These are phyloP conservation scores for Panicum miliaceum DNA, from an alignment of 176 grass and related monocot species.

Conservation along the genomic window DNA sequence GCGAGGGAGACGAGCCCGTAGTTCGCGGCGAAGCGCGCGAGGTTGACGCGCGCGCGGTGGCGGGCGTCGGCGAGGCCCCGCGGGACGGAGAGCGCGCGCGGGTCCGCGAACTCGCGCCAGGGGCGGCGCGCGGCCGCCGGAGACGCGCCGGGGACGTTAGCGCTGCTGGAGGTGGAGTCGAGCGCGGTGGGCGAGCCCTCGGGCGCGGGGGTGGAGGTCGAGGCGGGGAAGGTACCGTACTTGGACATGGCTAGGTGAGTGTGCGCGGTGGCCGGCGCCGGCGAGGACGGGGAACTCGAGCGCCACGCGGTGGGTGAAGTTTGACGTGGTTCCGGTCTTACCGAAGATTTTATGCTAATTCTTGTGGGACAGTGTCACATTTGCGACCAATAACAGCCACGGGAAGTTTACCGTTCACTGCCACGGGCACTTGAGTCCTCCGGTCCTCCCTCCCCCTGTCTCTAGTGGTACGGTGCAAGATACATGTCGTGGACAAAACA, in stretches of 20 bases:
- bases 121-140: conserved; percentile 52
- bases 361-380: no score
- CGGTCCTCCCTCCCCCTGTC: no score
- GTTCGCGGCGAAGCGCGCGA: conserved; percentile 72
- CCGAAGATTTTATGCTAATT: no score
- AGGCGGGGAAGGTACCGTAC: conserved; percentile 81
- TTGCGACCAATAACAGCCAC: no score
- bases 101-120: conserved; percentile 68
- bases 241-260: conserved; percentile 61
- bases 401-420: no score
- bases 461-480: no score
- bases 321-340: background rate
- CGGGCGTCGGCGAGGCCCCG: conserved; percentile 48
- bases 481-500: no score
- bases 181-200: conserved; percentile 48
- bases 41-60: conserved; percentile 63
- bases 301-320: background rate
- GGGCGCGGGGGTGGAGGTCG: background rate
- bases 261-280: conserved; percentile 14
- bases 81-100: conserved; percentile 51
- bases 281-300: background rate
- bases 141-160: conserved; percentile 56
- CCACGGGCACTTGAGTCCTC: no score
- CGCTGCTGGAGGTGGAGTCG: conserved; percentile 71
- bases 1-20: conserved; percentile 65